phyloP scores from a whole-genome alignment of 495 filamentous ascomycete species.

The Xylaria nigripes region DNA sequence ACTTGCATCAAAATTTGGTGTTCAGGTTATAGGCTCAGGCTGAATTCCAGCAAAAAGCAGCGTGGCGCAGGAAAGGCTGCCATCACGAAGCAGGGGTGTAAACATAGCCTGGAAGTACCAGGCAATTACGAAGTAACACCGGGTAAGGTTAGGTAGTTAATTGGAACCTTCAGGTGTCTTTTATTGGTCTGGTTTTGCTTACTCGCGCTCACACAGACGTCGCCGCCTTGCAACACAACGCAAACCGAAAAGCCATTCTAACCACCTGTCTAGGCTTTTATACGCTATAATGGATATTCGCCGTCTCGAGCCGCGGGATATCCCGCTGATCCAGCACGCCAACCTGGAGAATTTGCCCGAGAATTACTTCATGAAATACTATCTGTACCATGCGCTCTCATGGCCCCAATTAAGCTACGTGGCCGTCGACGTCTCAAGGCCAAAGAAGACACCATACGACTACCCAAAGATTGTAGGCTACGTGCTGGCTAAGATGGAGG shows the following conservation, averaged over 20 bases:
- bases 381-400: conserved; percentile 96
- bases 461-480: conserved; percentile 98
- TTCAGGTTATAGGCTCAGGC: too few relatives aligned
- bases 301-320: conserved; percentile 63
- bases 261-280: neutral
- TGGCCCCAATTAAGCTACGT: conserved; percentile 97
- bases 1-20: too few relatives aligned
- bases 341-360: conserved; percentile 99
- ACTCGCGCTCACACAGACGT: too few relatives aligned
- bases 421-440: conserved; percentile 79
- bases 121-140: too few relatives aligned
- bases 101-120: too few relatives aligned
- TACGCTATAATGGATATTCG: conserved; percentile 63
- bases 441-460: conserved; percentile 67
- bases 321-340: conserved; percentile 91
- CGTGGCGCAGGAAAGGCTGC: too few relatives aligned
- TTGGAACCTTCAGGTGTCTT: too few relatives aligned
- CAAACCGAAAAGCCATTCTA: neutral
- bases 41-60: too few relatives aligned
- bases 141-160: too few relatives aligned
- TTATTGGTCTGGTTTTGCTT: too few relatives aligned
- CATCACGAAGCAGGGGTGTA: too few relatives aligned
- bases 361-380: conserved; percentile 99
- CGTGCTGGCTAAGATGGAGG: conserved; percentile 98
- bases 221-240: neutral